phyloP scores from a whole-genome alignment of 1,139 yeast genomes.

The Geotrichum carabidarum region DNA sequence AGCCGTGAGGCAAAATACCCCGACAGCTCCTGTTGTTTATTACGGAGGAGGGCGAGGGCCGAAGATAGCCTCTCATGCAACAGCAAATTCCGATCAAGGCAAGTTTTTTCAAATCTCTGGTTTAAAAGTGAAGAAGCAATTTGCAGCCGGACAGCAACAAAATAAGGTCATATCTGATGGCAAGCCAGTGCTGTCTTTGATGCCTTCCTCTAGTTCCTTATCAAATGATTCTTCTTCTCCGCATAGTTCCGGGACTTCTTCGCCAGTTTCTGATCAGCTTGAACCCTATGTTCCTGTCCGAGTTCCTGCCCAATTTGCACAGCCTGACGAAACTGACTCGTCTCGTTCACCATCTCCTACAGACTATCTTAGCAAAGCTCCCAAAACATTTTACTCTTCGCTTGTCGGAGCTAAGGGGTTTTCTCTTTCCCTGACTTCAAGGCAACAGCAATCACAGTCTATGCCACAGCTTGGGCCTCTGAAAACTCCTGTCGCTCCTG shows the following conservation, averaged over 20 bases:
- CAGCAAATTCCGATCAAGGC: slow-evolving; percentile 10
- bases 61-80: slow-evolving; percentile 2
- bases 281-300: slow-evolving; percentile 12
- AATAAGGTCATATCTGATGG: neutral
- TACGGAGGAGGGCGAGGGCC: slow-evolving; percentile 10
- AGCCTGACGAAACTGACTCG: neutral
- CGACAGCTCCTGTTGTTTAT: slow-evolving; percentile 11
- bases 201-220: neutral
- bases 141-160: neutral
- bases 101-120: slow-evolving; percentile 19
- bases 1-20: slow-evolving; percentile 15
- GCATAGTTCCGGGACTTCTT: neutral
- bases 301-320: neutral
- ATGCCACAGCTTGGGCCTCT: slow-evolving; percentile 2
- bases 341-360: neutral
- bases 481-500: neutral
- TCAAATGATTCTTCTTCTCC: neutral
- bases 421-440: slow-evolving; percentile 16
- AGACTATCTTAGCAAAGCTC: neutral
- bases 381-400: slow-evolving; percentile 14
- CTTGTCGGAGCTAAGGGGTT: slow-evolving; percentile 13
- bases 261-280: neutral
- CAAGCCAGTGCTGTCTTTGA: neutral
- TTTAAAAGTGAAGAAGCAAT: slow-evolving; percentile 14
- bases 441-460: neutral